Evolutionary conservation across 257 asterid genomes (phyloP).

Genomic region (Anisodus tanguticus): DNA sequence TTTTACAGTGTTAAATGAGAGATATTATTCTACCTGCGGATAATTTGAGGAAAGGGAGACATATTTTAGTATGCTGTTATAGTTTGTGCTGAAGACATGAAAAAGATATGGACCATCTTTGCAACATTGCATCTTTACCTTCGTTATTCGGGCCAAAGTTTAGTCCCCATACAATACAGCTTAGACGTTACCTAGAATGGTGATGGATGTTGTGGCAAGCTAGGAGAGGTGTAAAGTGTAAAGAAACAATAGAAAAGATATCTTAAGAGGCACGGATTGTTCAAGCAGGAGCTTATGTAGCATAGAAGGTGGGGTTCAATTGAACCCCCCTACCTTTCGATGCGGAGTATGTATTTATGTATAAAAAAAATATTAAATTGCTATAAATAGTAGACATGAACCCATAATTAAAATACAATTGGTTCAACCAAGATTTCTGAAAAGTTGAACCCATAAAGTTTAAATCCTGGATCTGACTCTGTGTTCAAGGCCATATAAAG

Average conservation of each 20-base stretch:
- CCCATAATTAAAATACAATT: too few species aligned
- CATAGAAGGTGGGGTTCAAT: too few species aligned
- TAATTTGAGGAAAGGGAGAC: background rate
- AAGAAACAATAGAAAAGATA: background rate
- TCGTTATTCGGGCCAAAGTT: background rate
- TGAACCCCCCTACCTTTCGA: too few species aligned
- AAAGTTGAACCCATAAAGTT: too few species aligned
- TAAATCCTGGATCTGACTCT: too few species aligned
- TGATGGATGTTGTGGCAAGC: conserved; percentile 1
- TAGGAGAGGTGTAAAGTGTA: background rate
- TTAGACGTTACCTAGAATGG: background rate
- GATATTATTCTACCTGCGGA: background rate
- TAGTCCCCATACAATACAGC: background rate
- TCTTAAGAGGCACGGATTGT: background rate
- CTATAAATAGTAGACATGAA: too few species aligned
- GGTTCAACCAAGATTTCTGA: too few species aligned
- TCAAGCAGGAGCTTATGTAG: too few species aligned
- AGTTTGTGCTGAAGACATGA: background rate
- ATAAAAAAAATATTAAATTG: too few species aligned
- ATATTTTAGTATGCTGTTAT: background rate
- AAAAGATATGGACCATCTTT: background rate
- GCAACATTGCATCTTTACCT: conserved; percentile 12
- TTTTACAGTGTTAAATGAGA: background rate
- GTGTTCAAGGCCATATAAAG: background rate
- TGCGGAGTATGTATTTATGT: too few species aligned